phyloP scores from a whole-genome alignment of 345 rosid species.

The Salix udensis region DNA sequence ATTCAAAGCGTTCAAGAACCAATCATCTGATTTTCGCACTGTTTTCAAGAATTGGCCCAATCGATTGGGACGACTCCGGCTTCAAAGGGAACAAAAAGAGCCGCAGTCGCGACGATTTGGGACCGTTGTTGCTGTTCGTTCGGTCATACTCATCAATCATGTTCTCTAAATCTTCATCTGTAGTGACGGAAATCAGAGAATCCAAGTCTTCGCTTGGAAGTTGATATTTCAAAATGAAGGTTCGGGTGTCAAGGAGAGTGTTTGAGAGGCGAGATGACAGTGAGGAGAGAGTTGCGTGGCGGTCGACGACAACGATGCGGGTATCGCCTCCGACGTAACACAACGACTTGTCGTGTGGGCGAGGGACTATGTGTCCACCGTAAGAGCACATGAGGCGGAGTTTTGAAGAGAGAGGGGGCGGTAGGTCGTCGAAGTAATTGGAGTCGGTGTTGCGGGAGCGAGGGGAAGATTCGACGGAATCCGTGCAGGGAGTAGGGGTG shows the following conservation, averaged over 20 bases:
- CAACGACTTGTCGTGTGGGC: slow-evolving; percentile 82
- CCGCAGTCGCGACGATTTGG: slow-evolving; percentile 66
- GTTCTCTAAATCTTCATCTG: slow-evolving; percentile 93
- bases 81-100: slow-evolving; percentile 37
- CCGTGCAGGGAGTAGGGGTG: slow-evolving; percentile 30
- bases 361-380: slow-evolving; percentile 86
- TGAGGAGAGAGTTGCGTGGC: slow-evolving; percentile 52
- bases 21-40: background rate
- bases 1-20: slow-evolving; percentile 65
- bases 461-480: slow-evolving; percentile 71
- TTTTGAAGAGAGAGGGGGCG: slow-evolving; percentile 41
- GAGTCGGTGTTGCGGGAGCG: slow-evolving; percentile 75
- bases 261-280: slow-evolving; percentile 59
- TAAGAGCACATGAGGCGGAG: slow-evolving; percentile 93
- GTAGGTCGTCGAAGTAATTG: slow-evolving; percentile 49
- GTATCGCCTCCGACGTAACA: slow-evolving; percentile 91
- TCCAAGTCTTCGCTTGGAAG: slow-evolving; percentile 93
- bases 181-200: slow-evolving; percentile 81
- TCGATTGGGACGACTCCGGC: background rate
- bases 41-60: slow-evolving; percentile 4
- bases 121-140: slow-evolving; percentile 32
- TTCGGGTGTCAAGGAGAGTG: slow-evolving; percentile 52
- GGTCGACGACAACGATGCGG: slow-evolving; percentile 84
- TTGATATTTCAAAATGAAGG: slow-evolving; percentile 88
- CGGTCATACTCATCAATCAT: slow-evolving; percentile 98